These are phyloP conservation scores for Candida nanaspora DNA, from an alignment of 805 yeast genomes.

Conservation along the genomic window DNA sequence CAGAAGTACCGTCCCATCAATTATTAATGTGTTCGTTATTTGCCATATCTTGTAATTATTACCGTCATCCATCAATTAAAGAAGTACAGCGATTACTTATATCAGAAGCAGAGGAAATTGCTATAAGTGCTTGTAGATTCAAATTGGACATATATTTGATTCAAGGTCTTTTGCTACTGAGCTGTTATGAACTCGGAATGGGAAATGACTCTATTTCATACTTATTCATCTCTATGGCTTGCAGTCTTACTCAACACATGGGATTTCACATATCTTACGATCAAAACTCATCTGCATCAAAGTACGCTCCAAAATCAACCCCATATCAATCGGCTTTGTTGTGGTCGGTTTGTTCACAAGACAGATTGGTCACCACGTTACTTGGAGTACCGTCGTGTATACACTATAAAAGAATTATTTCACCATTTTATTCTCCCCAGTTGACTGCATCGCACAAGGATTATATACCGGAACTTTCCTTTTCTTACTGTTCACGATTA, in stretches of 20 bases:
- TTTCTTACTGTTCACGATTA: constrained; percentile 19
- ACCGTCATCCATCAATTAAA: constrained; percentile 10
- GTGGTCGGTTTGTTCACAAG: constrained; percentile 27
- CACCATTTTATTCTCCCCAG: constrained; percentile 22
- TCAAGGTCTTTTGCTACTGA: constrained; percentile 18
- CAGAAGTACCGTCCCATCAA: constrained; percentile 14
- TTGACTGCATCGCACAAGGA: constrained; percentile 5
- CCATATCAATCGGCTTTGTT: constrained; percentile 20
- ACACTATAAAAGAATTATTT: constrained; percentile 26
- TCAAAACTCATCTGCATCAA: constrained; percentile 10
- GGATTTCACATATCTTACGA: constrained; percentile 24
- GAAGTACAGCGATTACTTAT: constrained; percentile 13
- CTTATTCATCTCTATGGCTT: constrained; percentile 22
- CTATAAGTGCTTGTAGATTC: constrained; percentile 15
- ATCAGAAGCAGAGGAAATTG: constrained; percentile 17
- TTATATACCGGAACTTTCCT: constrained; percentile 17
- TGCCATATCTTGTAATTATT: constrained; percentile 19
- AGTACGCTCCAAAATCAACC: constrained; percentile 17
- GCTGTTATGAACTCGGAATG: constrained; percentile 25
- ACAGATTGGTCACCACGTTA: constrained; percentile 19
- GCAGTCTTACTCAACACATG: constrained; percentile 27
- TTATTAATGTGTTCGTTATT: constrained; percentile 18
- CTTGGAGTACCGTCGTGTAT: constrained; percentile 25
- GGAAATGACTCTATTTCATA: constrained; percentile 25
- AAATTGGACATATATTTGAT: constrained; percentile 17